Percentiles rank a stretch among this genome's conserved stretches.
phyloP scores from a whole-genome alignment of 2,329 filamentous ascomycete genomes.

The Aureobasidium sp. region DNA sequence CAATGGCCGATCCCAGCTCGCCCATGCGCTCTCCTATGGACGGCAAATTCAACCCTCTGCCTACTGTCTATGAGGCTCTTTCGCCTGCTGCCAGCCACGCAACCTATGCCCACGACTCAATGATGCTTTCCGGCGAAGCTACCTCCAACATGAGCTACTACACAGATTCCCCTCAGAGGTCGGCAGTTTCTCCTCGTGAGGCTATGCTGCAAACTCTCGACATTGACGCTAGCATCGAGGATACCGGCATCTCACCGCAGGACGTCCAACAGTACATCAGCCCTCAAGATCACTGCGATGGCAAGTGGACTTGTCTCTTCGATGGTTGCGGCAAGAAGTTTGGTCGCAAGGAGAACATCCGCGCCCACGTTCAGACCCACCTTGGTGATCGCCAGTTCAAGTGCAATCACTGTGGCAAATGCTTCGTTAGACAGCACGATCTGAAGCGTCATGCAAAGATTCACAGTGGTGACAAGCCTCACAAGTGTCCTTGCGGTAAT shows the following conservation, averaged over 20 bases:
- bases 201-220: constrained; percentile 45
- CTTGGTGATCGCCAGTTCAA: constrained; percentile 92
- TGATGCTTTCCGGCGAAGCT: constrained; percentile 15
- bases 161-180: constrained; percentile 17
- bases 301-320: constrained; percentile 44
- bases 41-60: constrained; percentile 31
- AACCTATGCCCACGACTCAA: constrained; percentile 15
- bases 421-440: constrained; percentile 94
- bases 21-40: constrained; percentile 32
- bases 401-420: constrained; percentile 88
- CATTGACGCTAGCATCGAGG: constrained; percentile 56
- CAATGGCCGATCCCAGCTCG: constrained; percentile 41
- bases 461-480: constrained; percentile 91
- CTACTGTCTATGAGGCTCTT: constrained; percentile 31
- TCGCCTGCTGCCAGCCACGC: constrained; percentile 29
- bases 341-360: constrained; percentile 97
- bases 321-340: constrained; percentile 81
- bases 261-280: constrained; percentile 52
- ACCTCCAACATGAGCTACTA: constrained; percentile 21
- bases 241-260: constrained; percentile 81
- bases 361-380: constrained; percentile 96
- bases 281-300: constrained; percentile 36
- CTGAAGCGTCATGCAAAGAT: constrained; percentile 97
- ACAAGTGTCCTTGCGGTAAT: constrained; percentile 89
- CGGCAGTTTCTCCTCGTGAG: constrained; percentile 28